A percentile compares a stretch with the other conserved stretches of the same genome.
phyloP scores from a whole-genome alignment of 306 rosid species.

The Betula pendula region DNA sequence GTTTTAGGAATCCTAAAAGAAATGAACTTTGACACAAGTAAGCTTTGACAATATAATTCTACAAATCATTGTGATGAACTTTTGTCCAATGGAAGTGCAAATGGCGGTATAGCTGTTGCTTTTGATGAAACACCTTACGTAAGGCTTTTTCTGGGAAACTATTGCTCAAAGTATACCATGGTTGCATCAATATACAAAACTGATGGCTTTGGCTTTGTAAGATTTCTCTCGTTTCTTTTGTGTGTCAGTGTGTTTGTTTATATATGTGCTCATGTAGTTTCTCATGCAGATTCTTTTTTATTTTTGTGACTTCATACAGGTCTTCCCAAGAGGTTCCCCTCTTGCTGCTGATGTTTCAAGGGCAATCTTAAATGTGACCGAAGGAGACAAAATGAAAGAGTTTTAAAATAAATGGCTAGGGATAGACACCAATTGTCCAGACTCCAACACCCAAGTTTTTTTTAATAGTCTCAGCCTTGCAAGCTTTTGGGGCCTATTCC shows the following conservation, averaged over 20 bases:
- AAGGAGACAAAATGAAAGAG: slow-evolving; percentile 45
- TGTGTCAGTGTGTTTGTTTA: not conserved
- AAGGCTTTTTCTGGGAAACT: slow-evolving; percentile 29
- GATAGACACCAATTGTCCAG: slow-evolving; percentile 18
- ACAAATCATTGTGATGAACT: slow-evolving; percentile 26
- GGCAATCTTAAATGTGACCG: too few species aligned
- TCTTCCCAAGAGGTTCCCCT: slow-evolving; percentile 49
- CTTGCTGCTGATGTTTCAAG: slow-evolving; percentile 52
- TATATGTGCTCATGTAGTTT: not conserved
- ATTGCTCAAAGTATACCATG: slow-evolving; percentile 52
- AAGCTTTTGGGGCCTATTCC: slow-evolving; percentile 63
- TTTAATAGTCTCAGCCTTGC: slow-evolving; percentile 45
- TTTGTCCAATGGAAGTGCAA: slow-evolving; percentile 25
- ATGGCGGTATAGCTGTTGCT: slow-evolving; percentile 50
- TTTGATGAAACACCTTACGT: slow-evolving; percentile 48
- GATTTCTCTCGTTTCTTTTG: not conserved
- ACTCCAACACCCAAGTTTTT: slow-evolving; percentile 29
- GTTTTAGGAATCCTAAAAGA: slow-evolving; percentile 31
- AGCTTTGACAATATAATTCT: not conserved
- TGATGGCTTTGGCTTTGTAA: slow-evolving; percentile 59
- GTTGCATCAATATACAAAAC: too few species aligned
- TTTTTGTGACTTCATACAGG: slow-evolving; percentile 24
- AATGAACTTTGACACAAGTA: slow-evolving; percentile 17
- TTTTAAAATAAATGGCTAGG: slow-evolving; percentile 49
- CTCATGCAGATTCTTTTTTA: not conserved